Base-by-base conservation (phyloP, 768 basidiomycete species). In the Mycena maculata region DNA sequence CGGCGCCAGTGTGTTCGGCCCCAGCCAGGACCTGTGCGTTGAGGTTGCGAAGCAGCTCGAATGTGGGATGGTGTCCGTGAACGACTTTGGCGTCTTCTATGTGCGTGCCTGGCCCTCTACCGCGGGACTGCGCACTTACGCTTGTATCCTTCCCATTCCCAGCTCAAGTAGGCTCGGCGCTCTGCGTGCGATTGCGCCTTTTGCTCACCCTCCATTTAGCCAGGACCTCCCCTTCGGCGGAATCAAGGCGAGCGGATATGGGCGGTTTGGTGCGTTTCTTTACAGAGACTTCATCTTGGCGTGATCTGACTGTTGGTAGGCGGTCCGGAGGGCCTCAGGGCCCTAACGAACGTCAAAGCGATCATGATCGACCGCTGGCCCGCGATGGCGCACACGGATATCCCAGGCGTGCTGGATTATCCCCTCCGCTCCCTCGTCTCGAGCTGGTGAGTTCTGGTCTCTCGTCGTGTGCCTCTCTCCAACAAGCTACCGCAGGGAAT, bases 181-280 rank as follows among this genome's bases (percentile, higher is more conserved):
- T 72, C 58, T 68, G 23, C 41, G 49, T 33, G 39, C 33, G 28
- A 7, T 48, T 22, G 1, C 64, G 23, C 16, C 45, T 55, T 47
- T 67, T 55, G 28, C 67, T 62, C 68, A 60, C 63, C 28, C 45
- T 41, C 25, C 71, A 41, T 69, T 74, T 77, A 85, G 85, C 75
- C 97, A 99, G 84, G 93, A 95, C 74, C 83, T 97, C 68, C 97
- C 98, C 12, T 99, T 99, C 68, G 98, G 98, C 30, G 98, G 98
- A 41, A 87, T 87, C 48, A 99, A 98, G 78, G 85, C 85, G 31
- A 95, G 93, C 56, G 97, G 97, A 42, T 96, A 97, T 75, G 97
- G 96, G 8, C 88, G 98, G 67, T 98, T 99, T 72, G 94, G 94
- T 91, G 72, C 66, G 86, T 75, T 1, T 38, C 61, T 36, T 13